Base-by-base conservation (phyloP, 2,329 filamentous ascomycete species). In the Botrytis byssoidea region DNA sequence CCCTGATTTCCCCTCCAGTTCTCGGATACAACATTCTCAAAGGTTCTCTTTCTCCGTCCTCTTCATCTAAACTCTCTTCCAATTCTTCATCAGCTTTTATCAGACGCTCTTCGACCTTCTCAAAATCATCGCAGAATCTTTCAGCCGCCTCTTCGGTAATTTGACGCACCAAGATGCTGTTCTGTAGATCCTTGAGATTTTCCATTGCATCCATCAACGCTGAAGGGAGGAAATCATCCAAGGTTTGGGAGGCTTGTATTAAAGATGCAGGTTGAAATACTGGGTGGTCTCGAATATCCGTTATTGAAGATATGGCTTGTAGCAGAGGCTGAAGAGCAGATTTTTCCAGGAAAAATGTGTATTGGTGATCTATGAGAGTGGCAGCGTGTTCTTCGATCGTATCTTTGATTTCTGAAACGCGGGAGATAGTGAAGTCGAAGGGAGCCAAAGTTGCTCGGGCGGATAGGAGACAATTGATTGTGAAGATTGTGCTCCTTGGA, bases 201-300 rank as follows among this genome's bases (percentile, higher is more conserved):
- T 96, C 92, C 78, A 93, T 90, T 4, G 95, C 95, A 81, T 99
- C 96, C 86, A 98, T 95, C 44, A 97, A 86, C 4, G 95, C 96
- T 1, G 94, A 97, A 0, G 96, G 95, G 37, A 99, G 85, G 83
- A 98, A 99, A 75, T 94, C 91, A 80, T 99, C 96, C 10, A 99
- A 86, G 59, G 87, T 88, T 78, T 95, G 93, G 78, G 93, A 93
- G 3, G 91, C 90, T 68, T 86, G 83, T 1, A 87, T 83, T n/a
- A 98, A 85, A 0, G 86, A 82, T 8, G 86, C 83, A 0, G 88
- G 86, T 74, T 90, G 87, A 79, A 93, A 88, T 6, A 86, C 84
- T 7, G 93, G 81, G 67, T 89, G 86, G 22, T 89, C 85, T n/a
- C 83, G 80, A 60, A 83, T 81, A 57, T 81, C 77, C 73, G 76